Percentiles rank a stretch among this genome's conserved stretches.
phyloP scores from a whole-genome alignment of 768 basidiomycete genomes.

The Termitomyces sp. region DNA sequence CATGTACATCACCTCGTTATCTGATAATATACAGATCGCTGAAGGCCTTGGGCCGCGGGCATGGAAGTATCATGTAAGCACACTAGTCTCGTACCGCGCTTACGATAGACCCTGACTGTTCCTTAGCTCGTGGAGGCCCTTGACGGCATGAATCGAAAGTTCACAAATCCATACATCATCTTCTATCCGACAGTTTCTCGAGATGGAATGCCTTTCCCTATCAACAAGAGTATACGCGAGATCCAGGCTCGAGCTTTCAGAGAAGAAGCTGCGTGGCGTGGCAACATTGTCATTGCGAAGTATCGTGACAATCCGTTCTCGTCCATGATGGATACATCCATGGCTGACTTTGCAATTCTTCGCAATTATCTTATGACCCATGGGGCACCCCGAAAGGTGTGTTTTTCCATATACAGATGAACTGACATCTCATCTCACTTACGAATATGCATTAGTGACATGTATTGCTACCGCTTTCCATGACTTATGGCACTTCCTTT shows the following conservation, averaged over 20 bases:
- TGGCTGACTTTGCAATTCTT: constrained; percentile 81
- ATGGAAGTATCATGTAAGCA: constrained; percentile 68
- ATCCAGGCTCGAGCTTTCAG: constrained; percentile 64
- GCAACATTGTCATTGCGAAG: constrained; percentile 78
- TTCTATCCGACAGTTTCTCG: constrained; percentile 77
- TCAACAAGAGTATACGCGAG: constrained; percentile 74
- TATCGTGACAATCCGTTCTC: constrained; percentile 55
- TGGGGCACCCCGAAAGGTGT: constrained; percentile 47
- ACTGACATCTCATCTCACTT: background rate
- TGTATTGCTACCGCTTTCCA: background rate
- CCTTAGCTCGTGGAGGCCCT: constrained; percentile 68
- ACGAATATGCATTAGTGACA: background rate
- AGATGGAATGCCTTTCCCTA: constrained; percentile 79
- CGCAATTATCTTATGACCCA: constrained; percentile 78
- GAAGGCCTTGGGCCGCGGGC: constrained; percentile 65
- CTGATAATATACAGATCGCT: constrained; percentile 47
- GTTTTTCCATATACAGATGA: background rate
- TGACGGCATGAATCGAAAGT: constrained; percentile 78
- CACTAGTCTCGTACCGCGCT: background rate
- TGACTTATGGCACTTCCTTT: background rate
- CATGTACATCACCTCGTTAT: constrained; percentile 2
- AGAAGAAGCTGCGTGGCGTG: constrained; percentile 73
- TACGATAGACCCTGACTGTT: background rate
- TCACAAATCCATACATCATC: constrained; percentile 76
- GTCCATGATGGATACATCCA: constrained; percentile 70